Conservation (phyloP, 1,284 basidiomycete genomes). For the Sporisorium exsertum region DNA sequence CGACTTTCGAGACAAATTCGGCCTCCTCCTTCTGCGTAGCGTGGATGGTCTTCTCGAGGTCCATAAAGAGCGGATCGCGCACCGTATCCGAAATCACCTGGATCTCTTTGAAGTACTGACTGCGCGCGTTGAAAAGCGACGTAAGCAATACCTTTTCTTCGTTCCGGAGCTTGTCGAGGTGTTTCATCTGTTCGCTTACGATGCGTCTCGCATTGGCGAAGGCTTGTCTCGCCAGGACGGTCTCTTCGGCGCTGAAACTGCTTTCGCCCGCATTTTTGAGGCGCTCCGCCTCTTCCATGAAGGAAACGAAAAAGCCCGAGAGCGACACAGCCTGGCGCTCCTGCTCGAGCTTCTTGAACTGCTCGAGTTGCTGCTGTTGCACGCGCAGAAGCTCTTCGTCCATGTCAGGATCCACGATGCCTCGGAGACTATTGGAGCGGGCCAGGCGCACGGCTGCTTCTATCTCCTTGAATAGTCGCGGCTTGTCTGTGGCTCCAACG, state of each 20-base stretch:
- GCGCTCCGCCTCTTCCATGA: slow-evolving; percentile 26
- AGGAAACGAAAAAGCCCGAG: slow-evolving; percentile 4
- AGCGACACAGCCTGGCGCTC: slow-evolving; percentile 44
- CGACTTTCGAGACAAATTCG: slow-evolving; percentile 32
- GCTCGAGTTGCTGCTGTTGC: slow-evolving; percentile 53
- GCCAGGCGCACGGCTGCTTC: slow-evolving; percentile 42
- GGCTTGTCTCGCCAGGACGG: slow-evolving; percentile 27
- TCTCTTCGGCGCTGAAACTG: slow-evolving; percentile 34
- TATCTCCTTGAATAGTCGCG: slow-evolving; percentile 53
- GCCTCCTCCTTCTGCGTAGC: slow-evolving; percentile 49
- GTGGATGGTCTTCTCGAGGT: slow-evolving; percentile 33
- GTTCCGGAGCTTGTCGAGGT: slow-evolving; percentile 45
- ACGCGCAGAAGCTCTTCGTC: slow-evolving; percentile 48
- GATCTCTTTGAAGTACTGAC: slow-evolving; percentile 63
- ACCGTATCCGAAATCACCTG: slow-evolving; percentile 65
- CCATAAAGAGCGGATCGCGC: slow-evolving; percentile 48
- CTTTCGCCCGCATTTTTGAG: slow-evolving; percentile 45
- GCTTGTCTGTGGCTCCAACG: slow-evolving; percentile 55
- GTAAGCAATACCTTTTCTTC: slow-evolving; percentile 47
- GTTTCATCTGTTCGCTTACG: slow-evolving; percentile 40
- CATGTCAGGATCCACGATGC: slow-evolving; percentile 29
- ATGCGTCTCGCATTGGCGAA: slow-evolving; percentile 30
- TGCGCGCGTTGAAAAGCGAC: slow-evolving; percentile 58
- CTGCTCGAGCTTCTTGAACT: slow-evolving; percentile 58
- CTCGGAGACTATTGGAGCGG: slow-evolving; percentile 31